These are phyloP conservation scores for Jacaranda copaia DNA, from an alignment of 257 asterid species.

Conservation along the genomic window DNA sequence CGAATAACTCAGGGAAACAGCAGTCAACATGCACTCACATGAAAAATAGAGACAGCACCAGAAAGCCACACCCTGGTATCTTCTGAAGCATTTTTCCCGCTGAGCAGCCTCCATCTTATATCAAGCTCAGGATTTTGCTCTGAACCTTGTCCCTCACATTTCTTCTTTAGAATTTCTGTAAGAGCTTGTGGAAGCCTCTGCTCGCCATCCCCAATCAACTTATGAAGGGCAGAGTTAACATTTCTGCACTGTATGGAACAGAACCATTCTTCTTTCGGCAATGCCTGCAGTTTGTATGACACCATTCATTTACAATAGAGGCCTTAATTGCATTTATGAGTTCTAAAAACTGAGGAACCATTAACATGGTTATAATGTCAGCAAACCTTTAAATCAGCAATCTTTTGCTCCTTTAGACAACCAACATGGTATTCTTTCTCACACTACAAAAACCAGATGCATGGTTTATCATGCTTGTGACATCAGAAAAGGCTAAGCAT, in stretches of 20 bases:
- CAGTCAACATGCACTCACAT: conserved; percentile 55
- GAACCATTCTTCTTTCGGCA: conserved; percentile 87
- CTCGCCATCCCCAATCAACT: conserved; percentile 65
- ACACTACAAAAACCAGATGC: conserved; percentile 61
- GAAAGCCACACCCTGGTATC: conserved; percentile 70
- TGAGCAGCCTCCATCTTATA: conserved; percentile 80
- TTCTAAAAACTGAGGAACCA: background rate
- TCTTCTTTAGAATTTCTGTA: conserved; percentile 55
- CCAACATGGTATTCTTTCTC: conserved; percentile 92
- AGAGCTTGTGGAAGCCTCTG: conserved; percentile 65
- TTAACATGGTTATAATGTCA: conserved; percentile 3
- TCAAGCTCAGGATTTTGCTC: conserved; percentile 48
- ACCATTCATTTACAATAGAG: conserved; percentile 16
- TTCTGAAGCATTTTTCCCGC: conserved; percentile 66
- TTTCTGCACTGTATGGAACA: conserved; percentile 67
- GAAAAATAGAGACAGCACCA: conserved; percentile 75
- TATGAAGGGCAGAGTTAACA: conserved; percentile 62
- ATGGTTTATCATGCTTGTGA: conserved; percentile 17
- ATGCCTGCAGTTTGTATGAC: conserved; percentile 58
- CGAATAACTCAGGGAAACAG: conserved; percentile 9
- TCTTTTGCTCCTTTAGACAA: conserved; percentile 75
- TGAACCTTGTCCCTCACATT: conserved; percentile 45
- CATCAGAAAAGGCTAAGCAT: conserved; percentile 27
- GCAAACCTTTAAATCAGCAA: conserved; percentile 75
- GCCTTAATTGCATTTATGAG: conserved; percentile 17